phyloP scores from a whole-genome alignment of 257 asterid species.

The Galeopsis tetrahit region DNA sequence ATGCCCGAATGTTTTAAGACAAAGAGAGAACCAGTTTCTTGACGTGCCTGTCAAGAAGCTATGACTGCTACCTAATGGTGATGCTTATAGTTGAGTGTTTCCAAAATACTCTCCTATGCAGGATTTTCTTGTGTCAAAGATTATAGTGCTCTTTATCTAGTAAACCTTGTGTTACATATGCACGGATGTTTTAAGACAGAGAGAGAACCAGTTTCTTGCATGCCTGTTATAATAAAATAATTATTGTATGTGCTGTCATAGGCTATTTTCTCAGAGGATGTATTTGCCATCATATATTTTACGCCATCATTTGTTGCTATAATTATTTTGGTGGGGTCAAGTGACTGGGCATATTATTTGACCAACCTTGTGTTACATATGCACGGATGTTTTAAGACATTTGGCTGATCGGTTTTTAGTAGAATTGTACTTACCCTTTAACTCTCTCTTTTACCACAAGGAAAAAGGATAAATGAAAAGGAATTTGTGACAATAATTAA shows the following conservation, averaged over 20 bases:
- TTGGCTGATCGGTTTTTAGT: conserved; percentile 10
- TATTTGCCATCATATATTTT: neutral
- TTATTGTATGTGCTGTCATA: neutral
- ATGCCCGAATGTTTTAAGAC: neutral
- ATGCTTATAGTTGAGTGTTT: conserved; percentile 17
- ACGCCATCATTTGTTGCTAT: neutral
- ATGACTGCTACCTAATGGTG: neutral
- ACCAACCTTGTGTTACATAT: too few relatives aligned
- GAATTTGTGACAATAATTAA: neutral
- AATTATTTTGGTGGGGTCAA: conserved; percentile 1
- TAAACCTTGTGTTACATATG: neutral
- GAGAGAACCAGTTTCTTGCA: neutral
- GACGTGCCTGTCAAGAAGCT: neutral
- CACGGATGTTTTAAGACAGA: neutral
- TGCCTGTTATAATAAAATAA: neutral
- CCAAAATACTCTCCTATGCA: neutral
- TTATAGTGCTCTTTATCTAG: neutral
- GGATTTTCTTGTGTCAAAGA: neutral
- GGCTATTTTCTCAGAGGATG: neutral
- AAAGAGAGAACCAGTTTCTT: neutral
- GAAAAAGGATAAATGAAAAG: neutral
- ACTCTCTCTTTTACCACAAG: neutral
- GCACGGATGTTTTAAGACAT: too few relatives aligned
- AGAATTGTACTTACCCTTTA: neutral
- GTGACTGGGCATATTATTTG: conserved; percentile 5